A percentile compares a stretch with the other conserved stretches of the same genome.
These are phyloP conservation scores for Ramaria sp. DNA, from an alignment of 768 basidiomycete genomes.

Conservation along the genomic window DNA sequence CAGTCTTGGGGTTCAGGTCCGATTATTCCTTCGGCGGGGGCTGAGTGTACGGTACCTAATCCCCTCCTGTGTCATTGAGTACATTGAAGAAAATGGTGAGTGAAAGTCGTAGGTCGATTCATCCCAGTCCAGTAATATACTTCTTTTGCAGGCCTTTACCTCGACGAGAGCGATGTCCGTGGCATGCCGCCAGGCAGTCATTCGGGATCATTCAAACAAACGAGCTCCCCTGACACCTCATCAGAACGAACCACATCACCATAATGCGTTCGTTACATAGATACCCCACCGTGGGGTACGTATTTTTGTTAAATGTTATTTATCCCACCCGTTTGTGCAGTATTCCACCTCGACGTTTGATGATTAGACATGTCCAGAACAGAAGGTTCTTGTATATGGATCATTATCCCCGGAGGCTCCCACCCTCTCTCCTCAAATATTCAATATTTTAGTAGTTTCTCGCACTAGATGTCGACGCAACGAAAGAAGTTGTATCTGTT, in stretches of 20 bases:
- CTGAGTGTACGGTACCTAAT: slow-evolving; percentile 83
- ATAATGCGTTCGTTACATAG: not conserved
- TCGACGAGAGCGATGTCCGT: slow-evolving; percentile 4
- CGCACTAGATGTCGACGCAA: no score
- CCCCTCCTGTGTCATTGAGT: slow-evolving; percentile 84
- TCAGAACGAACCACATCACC: not conserved
- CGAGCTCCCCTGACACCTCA: not conserved
- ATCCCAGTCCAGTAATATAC: not conserved
- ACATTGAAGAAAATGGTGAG: slow-evolving; percentile 73
- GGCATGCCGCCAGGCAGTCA: not conserved
- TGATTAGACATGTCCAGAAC: no score
- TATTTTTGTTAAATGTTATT: no score
- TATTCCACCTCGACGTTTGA: no score
- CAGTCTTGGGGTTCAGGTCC: slow-evolving; percentile 28
- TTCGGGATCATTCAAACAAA: not conserved
- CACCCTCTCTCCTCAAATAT: no score
- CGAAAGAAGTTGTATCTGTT: no score
- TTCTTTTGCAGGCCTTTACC: slow-evolving; percentile 2
- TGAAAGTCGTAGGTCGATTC: not conserved
- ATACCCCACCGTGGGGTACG: no score
- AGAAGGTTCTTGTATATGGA: no score
- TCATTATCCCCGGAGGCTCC: no score
- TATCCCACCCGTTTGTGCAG: no score
- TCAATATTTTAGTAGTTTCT: no score
- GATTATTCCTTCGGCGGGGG: slow-evolving; percentile 67